Base-by-base conservation (phyloP, 2,329 filamentous ascomycete species). In the Helotiales sp. region DNA sequence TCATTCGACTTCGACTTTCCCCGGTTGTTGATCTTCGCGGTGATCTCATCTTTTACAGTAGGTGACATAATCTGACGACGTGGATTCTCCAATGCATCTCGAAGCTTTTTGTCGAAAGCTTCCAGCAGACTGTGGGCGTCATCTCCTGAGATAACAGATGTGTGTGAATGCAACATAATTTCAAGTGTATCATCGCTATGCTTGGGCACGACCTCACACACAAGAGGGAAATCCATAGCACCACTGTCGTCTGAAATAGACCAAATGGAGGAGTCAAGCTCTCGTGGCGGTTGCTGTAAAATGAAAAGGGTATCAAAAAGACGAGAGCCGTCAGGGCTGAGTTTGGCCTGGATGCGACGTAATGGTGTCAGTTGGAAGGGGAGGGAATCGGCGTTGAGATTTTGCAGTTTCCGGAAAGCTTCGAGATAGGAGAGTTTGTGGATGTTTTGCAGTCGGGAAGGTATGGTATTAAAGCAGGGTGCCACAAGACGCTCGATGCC, bases 381-480 rank as follows among this genome's bases (percentile, higher is more conserved):
- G 20, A 95, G 73, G 1, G 89, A 79, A 0, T 89, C 82, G 0
- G 86, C 80, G 74, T 92, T 93, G 28, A 87, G 63, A 3, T 54
- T 49, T 62, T 78, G 76, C 1, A 78, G 55, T 15, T 70, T 71
- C 47, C 76, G 69, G 52, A 76, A 77, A 15, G 75, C 73, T 66
- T 78, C 76, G 1, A 78, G 64, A 45, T 77, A 76, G 13, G 73
- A 72, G 30, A 75, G 76, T 0, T 79, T 78, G 61, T 93, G 90
- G 2, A 93, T 82, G 2, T 80, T 77, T 65, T 85, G 86, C 28
- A 91, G 79, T 28, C 93, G 86, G 1, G 93, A 76, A 0, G 94
- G 93, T 13, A 97, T 79, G 0, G 94, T 97, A 75, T 97, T 97
- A 82, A 97, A 97, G 77, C 93, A 97, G 0, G 94, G 94, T 0